phyloP scores from a whole-genome alignment of 345 rosid genomes.

The Boechera divaricarpa region DNA sequence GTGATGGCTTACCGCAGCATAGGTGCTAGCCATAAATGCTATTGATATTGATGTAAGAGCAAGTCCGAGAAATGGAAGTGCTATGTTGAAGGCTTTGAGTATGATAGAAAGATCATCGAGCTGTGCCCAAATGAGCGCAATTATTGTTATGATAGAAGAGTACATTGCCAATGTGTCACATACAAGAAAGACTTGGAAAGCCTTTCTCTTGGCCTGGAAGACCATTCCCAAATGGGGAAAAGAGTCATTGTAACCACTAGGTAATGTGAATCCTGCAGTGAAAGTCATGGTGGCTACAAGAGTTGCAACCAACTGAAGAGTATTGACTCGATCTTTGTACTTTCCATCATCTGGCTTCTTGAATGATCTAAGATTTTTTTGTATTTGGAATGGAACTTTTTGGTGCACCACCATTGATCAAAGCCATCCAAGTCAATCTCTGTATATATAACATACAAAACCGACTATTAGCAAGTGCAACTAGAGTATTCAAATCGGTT shows the following conservation, averaged over 20 bases:
- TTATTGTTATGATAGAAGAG: not conserved
- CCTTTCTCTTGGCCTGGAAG: not conserved
- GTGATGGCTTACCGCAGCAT: conserved; percentile 26
- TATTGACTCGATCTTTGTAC: conserved; percentile 28
- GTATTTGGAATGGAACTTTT: not conserved
- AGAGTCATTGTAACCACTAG: conserved; percentile 15
- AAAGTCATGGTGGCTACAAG: conserved; percentile 40
- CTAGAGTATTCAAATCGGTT: too few relatives aligned
- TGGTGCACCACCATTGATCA: conserved; percentile 10
- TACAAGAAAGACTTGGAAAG: conserved; percentile 24
- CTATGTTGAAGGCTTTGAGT: conserved; percentile 15
- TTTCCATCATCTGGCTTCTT: conserved; percentile 3
- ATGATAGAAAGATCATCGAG: conserved; percentile 6
- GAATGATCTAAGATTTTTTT: not conserved
- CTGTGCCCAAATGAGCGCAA: conserved; percentile 18
- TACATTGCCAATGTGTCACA: conserved; percentile 30
- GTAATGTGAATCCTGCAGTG: conserved; percentile 31
- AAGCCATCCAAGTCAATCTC: conserved; percentile 29
- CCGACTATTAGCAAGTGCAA: too few relatives aligned
- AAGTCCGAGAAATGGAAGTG: conserved; percentile 26
- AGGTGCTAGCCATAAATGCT: conserved; percentile 37
- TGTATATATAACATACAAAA: not conserved
- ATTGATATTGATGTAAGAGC: conserved; percentile 22
- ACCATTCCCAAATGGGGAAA: conserved; percentile 23
- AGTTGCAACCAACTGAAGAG: conserved; percentile 29